Conservation (phyloP, 2,329 filamentous ascomycete species). For the Diplodia intermedia region DNA sequence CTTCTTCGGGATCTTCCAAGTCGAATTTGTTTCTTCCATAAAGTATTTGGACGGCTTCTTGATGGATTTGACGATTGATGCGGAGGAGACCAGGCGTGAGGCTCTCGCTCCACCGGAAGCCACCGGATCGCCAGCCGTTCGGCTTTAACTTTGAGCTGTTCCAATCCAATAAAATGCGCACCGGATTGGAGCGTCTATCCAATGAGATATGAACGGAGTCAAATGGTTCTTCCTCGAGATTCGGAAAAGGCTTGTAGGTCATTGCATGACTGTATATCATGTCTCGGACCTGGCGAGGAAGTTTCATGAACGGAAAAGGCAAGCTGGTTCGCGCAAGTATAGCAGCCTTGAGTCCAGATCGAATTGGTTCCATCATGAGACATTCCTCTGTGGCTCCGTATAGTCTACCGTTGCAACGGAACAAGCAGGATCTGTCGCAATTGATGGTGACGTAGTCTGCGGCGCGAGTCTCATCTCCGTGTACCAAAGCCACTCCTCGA, state of each 20-base stretch:
- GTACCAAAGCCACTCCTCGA: background rate
- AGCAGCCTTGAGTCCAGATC: background rate
- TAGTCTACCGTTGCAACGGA: background rate
- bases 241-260: background rate
- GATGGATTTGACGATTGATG: background rate
- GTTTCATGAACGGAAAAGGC: background rate
- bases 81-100: background rate
- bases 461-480: background rate
- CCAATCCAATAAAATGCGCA: background rate
- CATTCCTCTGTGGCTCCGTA: background rate
- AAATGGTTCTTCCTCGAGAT: background rate
- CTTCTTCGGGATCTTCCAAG: fast-evolving
- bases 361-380: background rate
- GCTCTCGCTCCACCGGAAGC: background rate
- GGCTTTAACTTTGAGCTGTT: no score
- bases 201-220: no score
- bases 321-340: background rate
- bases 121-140: background rate
- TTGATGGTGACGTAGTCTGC: background rate
- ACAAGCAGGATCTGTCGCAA: background rate
- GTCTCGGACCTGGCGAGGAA: constrained; percentile 8
- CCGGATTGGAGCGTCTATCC: no score
- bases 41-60: background rate
- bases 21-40: background rate
- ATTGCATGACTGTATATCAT: background rate